phyloP scores from a whole-genome alignment of 2,329 filamentous ascomycete genomes.

The Keithomyces neogunnii region DNA sequence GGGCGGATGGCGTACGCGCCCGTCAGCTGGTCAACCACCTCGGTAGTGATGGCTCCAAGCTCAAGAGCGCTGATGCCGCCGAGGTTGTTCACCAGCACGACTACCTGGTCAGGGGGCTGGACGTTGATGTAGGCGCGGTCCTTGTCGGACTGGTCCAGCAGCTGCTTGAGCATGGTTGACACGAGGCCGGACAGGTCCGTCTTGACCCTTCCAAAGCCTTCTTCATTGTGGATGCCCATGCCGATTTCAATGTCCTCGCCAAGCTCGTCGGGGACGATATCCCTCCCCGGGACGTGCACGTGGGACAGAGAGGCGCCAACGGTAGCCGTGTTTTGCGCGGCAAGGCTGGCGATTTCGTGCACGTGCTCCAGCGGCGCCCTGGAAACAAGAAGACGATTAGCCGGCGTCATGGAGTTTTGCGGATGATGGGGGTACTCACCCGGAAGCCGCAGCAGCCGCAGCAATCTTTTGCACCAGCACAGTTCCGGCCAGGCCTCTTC shows the following conservation, averaged over 20 bases:
- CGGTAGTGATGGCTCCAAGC: conserved; percentile 12
- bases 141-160: conserved; percentile 45
- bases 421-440: neutral
- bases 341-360: conserved; percentile 27
- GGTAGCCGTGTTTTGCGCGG: conserved; percentile 39
- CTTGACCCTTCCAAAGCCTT: conserved; percentile 36
- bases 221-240: conserved; percentile 15
- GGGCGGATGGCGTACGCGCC: conserved; percentile 30
- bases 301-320: conserved; percentile 44
- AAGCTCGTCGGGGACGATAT: conserved; percentile 21
- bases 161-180: conserved; percentile 55
- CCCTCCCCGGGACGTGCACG: conserved; percentile 46
- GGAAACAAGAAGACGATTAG: too few relatives aligned
- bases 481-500: conserved; percentile 40
- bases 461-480: conserved; percentile 58
- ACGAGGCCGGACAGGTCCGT: conserved; percentile 40
- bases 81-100: conserved; percentile 15
- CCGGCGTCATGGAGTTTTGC: too few relatives aligned
- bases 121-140: conserved; percentile 46
- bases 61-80: conserved; percentile 13
- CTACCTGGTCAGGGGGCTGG: conserved; percentile 24
- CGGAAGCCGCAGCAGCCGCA: conserved; percentile 44
- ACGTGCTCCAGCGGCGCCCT: conserved; percentile 33
- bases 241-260: conserved; percentile 51
- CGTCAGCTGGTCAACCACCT: conserved; percentile 11